These are phyloP conservation scores for Dictyostelium intermedium DNA, from an alignment of 78 protist species.

Conservation along the genomic window DNA sequence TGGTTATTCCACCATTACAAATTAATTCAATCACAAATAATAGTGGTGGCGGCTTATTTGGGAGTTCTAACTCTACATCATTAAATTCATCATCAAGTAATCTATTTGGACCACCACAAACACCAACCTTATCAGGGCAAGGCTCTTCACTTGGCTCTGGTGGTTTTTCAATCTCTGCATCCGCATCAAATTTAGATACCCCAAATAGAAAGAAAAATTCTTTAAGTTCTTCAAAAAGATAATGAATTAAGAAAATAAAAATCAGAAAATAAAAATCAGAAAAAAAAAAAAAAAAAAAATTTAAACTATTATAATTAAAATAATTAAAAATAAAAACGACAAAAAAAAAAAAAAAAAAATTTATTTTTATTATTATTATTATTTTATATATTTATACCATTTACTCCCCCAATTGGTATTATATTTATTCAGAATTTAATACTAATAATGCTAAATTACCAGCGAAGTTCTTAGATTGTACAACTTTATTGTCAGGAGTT, in stretches of 20 bases:
- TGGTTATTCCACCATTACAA: neutral
- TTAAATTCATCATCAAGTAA: neutral
- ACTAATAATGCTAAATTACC: neutral
- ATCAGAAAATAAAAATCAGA: neutral
- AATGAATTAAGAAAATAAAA: neutral
- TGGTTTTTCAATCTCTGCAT: slow-evolving; percentile 49
- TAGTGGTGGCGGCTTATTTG: neutral
- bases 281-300: neutral
- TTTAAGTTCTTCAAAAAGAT: neutral
- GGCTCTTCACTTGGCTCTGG: slow-evolving; percentile 14
- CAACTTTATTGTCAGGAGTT: neutral
- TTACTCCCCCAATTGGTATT: too few species aligned
- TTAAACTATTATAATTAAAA: neutral
- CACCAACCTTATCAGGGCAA: slow-evolving; percentile 36
- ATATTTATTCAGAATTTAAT: neutral
- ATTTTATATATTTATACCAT: too few species aligned
- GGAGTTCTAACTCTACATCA: neutral
- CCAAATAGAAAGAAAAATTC: neutral
- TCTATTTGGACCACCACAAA: slow-evolving; percentile 39
- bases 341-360: neutral
- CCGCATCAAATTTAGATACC: slow-evolving; percentile 6
- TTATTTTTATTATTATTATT: neutral
- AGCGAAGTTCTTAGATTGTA: neutral
- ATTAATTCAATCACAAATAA: neutral
- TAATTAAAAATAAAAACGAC: too few species aligned